Percentiles rank a stretch among this genome's conserved stretches.
These are phyloP conservation scores for Termitomyces sp. DNA, from an alignment of 768 basidiomycete genomes.

Conservation along the genomic window DNA sequence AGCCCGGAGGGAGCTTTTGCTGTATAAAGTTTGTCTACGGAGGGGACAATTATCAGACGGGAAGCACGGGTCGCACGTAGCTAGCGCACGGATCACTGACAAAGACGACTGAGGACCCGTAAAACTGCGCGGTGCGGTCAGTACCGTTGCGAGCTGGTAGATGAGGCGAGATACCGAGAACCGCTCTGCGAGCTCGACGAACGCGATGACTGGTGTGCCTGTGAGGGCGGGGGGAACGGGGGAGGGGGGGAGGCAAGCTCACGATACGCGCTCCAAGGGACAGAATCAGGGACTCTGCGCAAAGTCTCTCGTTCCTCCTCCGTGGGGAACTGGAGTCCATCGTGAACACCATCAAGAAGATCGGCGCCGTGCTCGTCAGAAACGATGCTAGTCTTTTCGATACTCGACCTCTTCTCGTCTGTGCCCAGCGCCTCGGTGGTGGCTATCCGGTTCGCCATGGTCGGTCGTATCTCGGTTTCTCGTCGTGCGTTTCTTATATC, in stretches of 20 bases:
- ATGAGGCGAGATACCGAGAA: constrained; percentile 46
- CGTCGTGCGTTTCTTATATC: neutral
- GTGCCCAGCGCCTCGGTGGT: neutral
- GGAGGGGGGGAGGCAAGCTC: constrained; percentile 10
- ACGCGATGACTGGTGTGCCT: constrained; percentile 44
- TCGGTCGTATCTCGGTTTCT: neutral
- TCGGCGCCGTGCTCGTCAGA: neutral
- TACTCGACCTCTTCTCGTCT: neutral
- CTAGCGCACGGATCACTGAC: constrained; percentile 20
- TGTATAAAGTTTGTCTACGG: constrained; percentile 70
- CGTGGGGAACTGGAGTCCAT: constrained; percentile 58
- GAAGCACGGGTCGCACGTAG: too few relatives aligned
- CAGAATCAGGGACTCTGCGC: constrained; percentile 51
- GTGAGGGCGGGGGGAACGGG: neutral
- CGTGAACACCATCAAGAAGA: constrained; percentile 21
- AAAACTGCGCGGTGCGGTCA: constrained; percentile 23
- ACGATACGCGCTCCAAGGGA: constrained; percentile 58
- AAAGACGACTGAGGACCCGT: constrained; percentile 45
- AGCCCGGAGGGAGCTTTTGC: constrained; percentile 57
- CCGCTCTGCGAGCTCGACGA: constrained; percentile 67
- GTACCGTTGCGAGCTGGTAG: neutral
- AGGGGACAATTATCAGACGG: neutral
- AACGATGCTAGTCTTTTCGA: neutral
- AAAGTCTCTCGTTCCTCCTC: constrained; percentile 54
- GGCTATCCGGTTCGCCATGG: neutral